These are phyloP conservation scores for Tremella yokohamensis DNA, from an alignment of 768 basidiomycete species.

Conservation along the genomic window DNA sequence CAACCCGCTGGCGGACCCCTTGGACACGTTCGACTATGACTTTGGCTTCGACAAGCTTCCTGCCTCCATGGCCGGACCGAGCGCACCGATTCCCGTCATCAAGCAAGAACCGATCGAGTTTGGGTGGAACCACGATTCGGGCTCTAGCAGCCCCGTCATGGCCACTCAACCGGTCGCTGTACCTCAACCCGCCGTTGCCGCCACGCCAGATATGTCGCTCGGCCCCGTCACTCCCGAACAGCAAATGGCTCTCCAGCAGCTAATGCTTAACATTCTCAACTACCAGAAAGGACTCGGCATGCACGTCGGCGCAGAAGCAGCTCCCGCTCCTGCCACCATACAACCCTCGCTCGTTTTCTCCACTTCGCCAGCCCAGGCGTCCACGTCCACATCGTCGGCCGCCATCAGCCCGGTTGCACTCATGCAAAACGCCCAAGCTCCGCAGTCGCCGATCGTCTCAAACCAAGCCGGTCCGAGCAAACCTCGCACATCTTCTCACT, in stretches of 20 bases:
- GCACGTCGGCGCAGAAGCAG: constrained; percentile 9
- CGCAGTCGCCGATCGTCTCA: not conserved
- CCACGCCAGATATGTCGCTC: constrained; percentile 11
- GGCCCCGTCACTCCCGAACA: constrained; percentile 30
- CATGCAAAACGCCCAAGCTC: not conserved
- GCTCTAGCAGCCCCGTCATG: not conserved
- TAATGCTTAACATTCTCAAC: constrained; percentile 34
- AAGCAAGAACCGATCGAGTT: constrained; percentile 42
- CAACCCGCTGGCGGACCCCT: not conserved
- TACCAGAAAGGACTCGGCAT: constrained; percentile 31
- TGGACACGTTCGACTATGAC: constrained; percentile 22
- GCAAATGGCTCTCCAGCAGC: constrained; percentile 34
- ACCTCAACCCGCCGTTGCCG: constrained; percentile 11
- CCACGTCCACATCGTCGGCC: constrained; percentile 4
- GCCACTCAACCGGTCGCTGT: constrained; percentile 1
- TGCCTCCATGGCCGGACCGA: not conserved
- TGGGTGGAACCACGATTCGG: constrained; percentile 9
- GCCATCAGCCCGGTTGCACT: not conserved
- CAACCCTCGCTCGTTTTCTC: constrained; percentile 29
- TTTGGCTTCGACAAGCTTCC: constrained; percentile 18
- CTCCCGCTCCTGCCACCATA: constrained; percentile 16
- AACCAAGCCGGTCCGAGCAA: not conserved
- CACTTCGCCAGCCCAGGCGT: constrained; percentile 2
- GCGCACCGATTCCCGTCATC: constrained; percentile 17
- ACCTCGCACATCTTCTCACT: not conserved